Percentiles rank a stretch among this genome's conserved stretches.
Evolutionary conservation across 2,329 filamentous ascomycete species (phyloP).

Genomic region (Ceratocystis ficicola): DNA sequence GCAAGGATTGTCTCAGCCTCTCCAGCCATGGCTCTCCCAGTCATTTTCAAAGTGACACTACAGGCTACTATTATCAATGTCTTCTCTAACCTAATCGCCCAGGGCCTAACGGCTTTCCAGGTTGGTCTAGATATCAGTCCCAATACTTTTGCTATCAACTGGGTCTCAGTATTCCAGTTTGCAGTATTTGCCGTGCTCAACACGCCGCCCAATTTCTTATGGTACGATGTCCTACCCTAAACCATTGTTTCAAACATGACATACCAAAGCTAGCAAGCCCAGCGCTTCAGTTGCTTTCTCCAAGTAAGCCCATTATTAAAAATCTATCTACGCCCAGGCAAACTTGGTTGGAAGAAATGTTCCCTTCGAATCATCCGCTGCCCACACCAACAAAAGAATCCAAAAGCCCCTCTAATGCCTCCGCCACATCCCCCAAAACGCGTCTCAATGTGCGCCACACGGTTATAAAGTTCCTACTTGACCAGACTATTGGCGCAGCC

Average conservation of each 20-base stretch:
- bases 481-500: conserved; percentile 54
- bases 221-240: conserved; percentile 35
- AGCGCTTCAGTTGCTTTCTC: neutral
- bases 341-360: conserved; percentile 59
- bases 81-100: conserved; percentile 61
- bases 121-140: conserved; percentile 23
- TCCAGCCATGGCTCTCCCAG: conserved; percentile 28
- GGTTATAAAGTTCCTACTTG: conserved; percentile 52
- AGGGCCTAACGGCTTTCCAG: conserved; percentile 53
- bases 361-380: conserved; percentile 46
- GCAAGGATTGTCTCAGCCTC: neutral
- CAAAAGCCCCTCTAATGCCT: conserved; percentile 33
- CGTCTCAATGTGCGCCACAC: conserved; percentile 47
- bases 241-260: too few relatives aligned
- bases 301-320: too few relatives aligned
- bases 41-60: conserved; percentile 47
- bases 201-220: conserved; percentile 73
- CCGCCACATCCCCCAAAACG: conserved; percentile 27
- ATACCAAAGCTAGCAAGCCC: too few relatives aligned
- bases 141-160: conserved; percentile 38
- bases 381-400: conserved; percentile 29
- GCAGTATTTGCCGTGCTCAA: conserved; percentile 58
- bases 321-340: conserved; percentile 42
- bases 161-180: conserved; percentile 62
- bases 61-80: conserved; percentile 55